Evolutionary conservation across 176 grass and related monocot species (phyloP).

Genomic region (Dendrocalamus sinicus): DNA sequence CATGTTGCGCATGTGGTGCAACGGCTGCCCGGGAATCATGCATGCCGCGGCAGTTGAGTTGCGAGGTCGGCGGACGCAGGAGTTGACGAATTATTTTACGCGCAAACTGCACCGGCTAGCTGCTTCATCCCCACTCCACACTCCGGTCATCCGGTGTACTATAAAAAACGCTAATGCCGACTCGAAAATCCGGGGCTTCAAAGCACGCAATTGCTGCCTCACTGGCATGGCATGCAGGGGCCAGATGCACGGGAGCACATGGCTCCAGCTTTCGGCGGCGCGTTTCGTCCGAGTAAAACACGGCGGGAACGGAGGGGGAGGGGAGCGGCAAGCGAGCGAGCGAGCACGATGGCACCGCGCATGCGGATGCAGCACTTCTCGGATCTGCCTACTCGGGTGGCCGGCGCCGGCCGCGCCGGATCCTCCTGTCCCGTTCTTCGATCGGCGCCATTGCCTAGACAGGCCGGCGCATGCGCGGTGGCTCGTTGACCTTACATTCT

Average conservation of each 20-base stretch:
- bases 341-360: no score
- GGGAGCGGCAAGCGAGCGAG: no score
- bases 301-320: not conserved
- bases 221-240: not conserved
- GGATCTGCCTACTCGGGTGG: no score
- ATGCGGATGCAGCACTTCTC: no score
- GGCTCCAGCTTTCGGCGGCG: not conserved
- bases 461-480: no score
- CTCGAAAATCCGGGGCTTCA: not conserved
- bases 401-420: no score
- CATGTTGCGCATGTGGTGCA: constrained; percentile 2
- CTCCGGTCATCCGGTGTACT: not conserved
- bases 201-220: not conserved
- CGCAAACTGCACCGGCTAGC: constrained; percentile 31
- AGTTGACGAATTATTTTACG: constrained; percentile 18
- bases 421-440: no score
- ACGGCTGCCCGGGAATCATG: constrained; percentile 30
- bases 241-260: no score
- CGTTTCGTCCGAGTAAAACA: constrained; percentile 35
- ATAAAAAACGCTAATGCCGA: not conserved
- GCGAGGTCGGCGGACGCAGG: not conserved
- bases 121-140: constrained; percentile 23
- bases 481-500: no score
- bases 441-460: no score
- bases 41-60: not conserved